Conservation (phyloP, 2,329 filamentous ascomycete genomes). For the Intubia oerlemansii region DNA sequence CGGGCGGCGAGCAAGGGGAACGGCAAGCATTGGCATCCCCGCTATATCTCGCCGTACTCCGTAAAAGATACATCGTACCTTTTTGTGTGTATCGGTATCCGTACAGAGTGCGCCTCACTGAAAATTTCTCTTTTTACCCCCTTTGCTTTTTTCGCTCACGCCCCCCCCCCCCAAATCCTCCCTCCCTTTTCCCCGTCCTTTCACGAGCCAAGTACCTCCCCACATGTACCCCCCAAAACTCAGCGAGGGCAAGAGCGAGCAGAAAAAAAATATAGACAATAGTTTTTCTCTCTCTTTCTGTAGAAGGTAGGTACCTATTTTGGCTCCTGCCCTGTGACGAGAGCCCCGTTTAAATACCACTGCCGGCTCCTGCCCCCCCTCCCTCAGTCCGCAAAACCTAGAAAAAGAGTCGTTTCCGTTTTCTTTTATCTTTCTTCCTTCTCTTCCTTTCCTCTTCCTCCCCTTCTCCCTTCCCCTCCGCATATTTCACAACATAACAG, state of each 20-base stretch:
- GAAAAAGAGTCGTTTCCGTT: too few relatives aligned
- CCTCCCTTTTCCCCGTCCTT: slow-evolving; percentile 3
- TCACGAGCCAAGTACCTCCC: slow-evolving; percentile 4
- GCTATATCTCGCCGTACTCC: slow-evolving; percentile 1
- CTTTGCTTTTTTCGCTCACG: slow-evolving; percentile 1
- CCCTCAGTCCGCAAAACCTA: not conserved
- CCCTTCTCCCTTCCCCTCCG: not conserved
- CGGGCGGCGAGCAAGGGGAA: too few relatives aligned
- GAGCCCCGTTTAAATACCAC: slow-evolving; percentile 8
- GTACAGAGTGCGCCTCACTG: too few relatives aligned
- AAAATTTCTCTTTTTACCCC: too few relatives aligned
- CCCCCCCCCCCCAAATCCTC: slow-evolving; percentile 1
- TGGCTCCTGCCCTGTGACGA: slow-evolving; percentile 2
- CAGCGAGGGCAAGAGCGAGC: slow-evolving; percentile 1
- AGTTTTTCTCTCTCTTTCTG: slow-evolving; percentile 3
- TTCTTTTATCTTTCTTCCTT: too few relatives aligned
- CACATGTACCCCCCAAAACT: slow-evolving; percentile 6
- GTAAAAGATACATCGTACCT: too few relatives aligned
- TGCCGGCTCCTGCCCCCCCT: slow-evolving; percentile 4
- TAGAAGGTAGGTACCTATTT: slow-evolving; percentile 8
- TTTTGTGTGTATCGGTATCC: too few relatives aligned
- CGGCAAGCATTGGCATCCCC: too few relatives aligned
- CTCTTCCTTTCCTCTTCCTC: not conserved
- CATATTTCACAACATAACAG: not conserved
- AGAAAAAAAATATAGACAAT: slow-evolving; percentile 3